Conservation (phyloP, 371 early-diverging fungal genomes). For the Gilbertella persicaria region DNA sequence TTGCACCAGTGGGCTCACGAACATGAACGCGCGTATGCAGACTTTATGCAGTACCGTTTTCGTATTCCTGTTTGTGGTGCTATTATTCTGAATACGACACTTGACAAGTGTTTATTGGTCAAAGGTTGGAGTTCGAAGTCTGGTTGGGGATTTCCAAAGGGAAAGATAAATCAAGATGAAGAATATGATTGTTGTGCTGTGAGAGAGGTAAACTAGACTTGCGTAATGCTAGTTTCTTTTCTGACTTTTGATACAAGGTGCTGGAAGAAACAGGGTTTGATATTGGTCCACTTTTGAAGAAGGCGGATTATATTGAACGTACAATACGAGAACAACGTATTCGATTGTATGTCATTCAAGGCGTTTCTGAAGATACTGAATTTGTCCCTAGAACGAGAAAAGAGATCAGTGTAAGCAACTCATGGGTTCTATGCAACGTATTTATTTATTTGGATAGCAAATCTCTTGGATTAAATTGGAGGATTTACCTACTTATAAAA, state of each 20-base stretch:
- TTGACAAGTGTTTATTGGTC: conserved; percentile 90
- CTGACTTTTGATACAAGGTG: conserved; percentile 49
- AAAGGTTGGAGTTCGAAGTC: conserved; percentile 87
- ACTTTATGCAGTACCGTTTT: conserved; percentile 96
- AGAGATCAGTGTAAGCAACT: conserved; percentile 83
- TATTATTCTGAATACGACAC: conserved; percentile 86
- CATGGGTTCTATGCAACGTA: background rate
- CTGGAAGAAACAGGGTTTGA: conserved; percentile 98
- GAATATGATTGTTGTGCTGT: conserved; percentile 90
- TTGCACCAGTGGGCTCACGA: conserved; percentile 86
- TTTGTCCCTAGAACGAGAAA: conserved; percentile 93
- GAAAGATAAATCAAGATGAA: conserved; percentile 99
- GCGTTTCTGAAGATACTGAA: conserved; percentile 82
- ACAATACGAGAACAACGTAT: conserved; percentile 88
- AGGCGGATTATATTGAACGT: conserved; percentile 78
- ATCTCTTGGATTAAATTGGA: conserved; percentile 50
- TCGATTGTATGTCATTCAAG: conserved; percentile 89
- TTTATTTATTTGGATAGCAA: conserved; percentile 29
- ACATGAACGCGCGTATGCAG: conserved; percentile 84
- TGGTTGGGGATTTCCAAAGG: conserved; percentile 98
- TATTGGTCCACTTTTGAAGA: conserved; percentile 71
- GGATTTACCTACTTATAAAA: conserved; percentile 49
- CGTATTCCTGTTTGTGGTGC: conserved; percentile 99
- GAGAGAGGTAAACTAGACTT: conserved; percentile 82
- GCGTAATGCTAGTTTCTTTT: too few relatives aligned